phyloP scores from a whole-genome alignment of 1,284 basidiomycete genomes.

The Cerrena zonata region DNA sequence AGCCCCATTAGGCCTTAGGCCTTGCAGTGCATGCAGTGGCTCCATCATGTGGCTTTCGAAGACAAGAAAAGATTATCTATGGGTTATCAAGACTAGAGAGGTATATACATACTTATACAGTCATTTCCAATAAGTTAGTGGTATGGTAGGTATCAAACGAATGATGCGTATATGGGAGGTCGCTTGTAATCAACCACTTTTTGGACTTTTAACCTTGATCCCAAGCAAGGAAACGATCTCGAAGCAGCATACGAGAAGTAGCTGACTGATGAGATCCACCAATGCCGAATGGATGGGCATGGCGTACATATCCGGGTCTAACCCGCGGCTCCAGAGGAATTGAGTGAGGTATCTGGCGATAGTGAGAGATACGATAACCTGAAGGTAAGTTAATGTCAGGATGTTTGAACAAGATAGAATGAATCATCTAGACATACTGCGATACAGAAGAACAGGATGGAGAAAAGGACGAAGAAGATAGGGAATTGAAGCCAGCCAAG shows the following conservation, averaged over 20 bases:
- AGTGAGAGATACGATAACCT: conserved; percentile 69
- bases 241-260: conserved; percentile 73
- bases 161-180: too few relatives aligned
- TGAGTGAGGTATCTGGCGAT: conserved; percentile 69
- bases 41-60: too few relatives aligned
- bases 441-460: conserved; percentile 64
- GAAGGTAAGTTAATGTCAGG: neutral
- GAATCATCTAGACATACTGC: conserved; percentile 57
- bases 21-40: too few relatives aligned
- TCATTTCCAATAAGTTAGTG: too few relatives aligned
- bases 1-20: too few relatives aligned
- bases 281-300: conserved; percentile 86
- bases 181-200: too few relatives aligned
- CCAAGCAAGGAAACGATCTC: conserved; percentile 50
- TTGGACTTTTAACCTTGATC: conserved; percentile 18
- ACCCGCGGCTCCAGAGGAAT: conserved; percentile 74
- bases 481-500: conserved; percentile 76
- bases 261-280: conserved; percentile 88
- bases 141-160: too few relatives aligned
- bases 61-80: too few relatives aligned
- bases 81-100: too few relatives aligned
- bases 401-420: too few relatives aligned
- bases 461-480: conserved; percentile 59
- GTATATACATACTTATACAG: too few relatives aligned
- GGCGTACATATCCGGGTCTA: conserved; percentile 92